A percentile compares a stretch with the other conserved stretches of the same genome.
These are phyloP conservation scores for Colletotrichum sansevieriae DNA, from an alignment of 2,329 filamentous ascomycete genomes.

Conservation along the genomic window DNA sequence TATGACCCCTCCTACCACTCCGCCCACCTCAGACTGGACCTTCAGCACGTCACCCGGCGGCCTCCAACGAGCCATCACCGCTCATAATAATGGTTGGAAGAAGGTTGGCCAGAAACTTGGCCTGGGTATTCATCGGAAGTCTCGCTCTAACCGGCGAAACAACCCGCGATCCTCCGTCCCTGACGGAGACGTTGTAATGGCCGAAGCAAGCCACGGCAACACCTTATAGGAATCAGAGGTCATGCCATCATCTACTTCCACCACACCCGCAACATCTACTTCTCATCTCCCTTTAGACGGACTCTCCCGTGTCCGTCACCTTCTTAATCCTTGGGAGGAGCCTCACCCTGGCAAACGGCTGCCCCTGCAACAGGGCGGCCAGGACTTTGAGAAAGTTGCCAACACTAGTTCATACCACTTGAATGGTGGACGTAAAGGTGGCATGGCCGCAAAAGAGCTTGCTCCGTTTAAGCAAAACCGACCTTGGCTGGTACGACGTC, in stretches of 20 bases:
- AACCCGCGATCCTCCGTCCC: slow-evolving; percentile 60
- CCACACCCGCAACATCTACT: slow-evolving; percentile 46
- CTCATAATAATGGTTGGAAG: slow-evolving; percentile 72
- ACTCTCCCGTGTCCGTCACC: slow-evolving; percentile 41
- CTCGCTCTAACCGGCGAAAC: slow-evolving; percentile 58
- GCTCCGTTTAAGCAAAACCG: slow-evolving; percentile 45
- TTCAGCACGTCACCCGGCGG: slow-evolving; percentile 66
- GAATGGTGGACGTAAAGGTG: slow-evolving; percentile 49
- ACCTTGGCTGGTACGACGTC: slow-evolving; percentile 44
- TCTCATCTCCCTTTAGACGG: slow-evolving; percentile 42
- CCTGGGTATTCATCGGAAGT: slow-evolving; percentile 68
- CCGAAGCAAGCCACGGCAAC: slow-evolving; percentile 53
- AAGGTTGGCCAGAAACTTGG: slow-evolving; percentile 69
- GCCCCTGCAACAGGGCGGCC: slow-evolving; percentile 47
- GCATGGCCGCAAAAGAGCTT: slow-evolving; percentile 64
- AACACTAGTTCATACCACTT: slow-evolving; percentile 24
- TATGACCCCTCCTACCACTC: slow-evolving; percentile 81
- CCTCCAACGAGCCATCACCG: slow-evolving; percentile 66
- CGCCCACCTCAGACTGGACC: slow-evolving; percentile 71
- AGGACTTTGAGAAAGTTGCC: slow-evolving; percentile 42
- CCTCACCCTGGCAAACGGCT: slow-evolving; percentile 61
- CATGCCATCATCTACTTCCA: slow-evolving; percentile 62
- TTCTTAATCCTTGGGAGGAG: slow-evolving; percentile 55
- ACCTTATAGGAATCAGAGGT: slow-evolving; percentile 71
- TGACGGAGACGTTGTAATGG: slow-evolving; percentile 53